These are phyloP conservation scores for Geotrichum carabidarum DNA, from an alignment of 1,139 yeast species.

Conservation along the genomic window DNA sequence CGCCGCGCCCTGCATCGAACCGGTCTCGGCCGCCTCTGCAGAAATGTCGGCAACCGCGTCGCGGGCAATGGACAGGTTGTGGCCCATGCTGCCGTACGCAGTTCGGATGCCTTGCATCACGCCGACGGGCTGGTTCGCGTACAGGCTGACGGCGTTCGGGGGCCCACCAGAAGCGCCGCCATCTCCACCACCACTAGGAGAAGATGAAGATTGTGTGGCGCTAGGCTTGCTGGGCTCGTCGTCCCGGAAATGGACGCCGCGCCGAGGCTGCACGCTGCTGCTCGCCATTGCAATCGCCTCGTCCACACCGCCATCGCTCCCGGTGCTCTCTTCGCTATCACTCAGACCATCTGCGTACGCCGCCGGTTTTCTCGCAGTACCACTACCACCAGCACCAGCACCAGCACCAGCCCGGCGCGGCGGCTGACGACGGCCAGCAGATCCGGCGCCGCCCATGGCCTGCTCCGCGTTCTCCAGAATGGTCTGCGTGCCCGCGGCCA, in stretches of 20 bases:
- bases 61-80: conserved; percentile 61
- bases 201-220: background rate
- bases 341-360: conserved; percentile 34
- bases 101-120: conserved; percentile 64
- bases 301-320: conserved; percentile 22
- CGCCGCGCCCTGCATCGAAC: conserved; percentile 62
- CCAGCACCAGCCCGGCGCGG: too few species aligned
- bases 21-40: conserved; percentile 49
- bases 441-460: conserved; percentile 63
- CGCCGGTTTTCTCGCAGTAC: background rate
- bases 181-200: background rate
- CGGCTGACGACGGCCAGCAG: conserved; percentile 36
- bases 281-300: conserved; percentile 5
- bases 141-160: conserved; percentile 52
- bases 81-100: conserved; percentile 69
- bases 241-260: background rate
- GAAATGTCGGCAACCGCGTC: conserved; percentile 58
- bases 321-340: conserved; percentile 25
- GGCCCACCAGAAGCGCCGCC: background rate
- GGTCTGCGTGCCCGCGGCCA: conserved; percentile 86
- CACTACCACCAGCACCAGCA: too few species aligned
- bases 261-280: conserved; percentile 25
- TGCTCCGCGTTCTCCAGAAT: conserved; percentile 77
- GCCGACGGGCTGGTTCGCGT: conserved; percentile 77
- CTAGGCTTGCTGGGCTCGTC: conserved; percentile 1